Evolutionary conservation across 495 filamentous ascomycete species (phyloP), one percentile per base, ranked within the genome.

Genomic region (Glonium stellatum): DNA sequence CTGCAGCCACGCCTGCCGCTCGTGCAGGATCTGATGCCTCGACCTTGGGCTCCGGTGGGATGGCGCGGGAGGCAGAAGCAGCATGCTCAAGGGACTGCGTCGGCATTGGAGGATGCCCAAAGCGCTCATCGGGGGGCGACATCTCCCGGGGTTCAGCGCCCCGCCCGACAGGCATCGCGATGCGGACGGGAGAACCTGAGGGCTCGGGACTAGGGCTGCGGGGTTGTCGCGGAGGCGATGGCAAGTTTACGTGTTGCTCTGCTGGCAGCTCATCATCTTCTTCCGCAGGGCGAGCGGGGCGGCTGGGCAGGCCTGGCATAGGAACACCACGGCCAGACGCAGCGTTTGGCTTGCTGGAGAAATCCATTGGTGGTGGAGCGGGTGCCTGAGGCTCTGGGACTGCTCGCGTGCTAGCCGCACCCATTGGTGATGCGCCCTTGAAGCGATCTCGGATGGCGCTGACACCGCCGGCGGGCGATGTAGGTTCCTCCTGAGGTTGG

Each of bases 141-240:
- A 78, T 62, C 60, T 84, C 77, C 51, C 82, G 77, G 1, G 81
- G 74, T 39, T 79, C 79, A 8, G 75, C 67, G 47, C 76, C 78
- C 55, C 88, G 85, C 35, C 83, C 78, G 60, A 97, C 87, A 1
- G 93, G 95, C 75, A 95, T 86, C 19, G 90, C 91, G 64, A 97
- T 79, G 42, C 88, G 87, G 60, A 95, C 85, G 11, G 95, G 93
- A 2, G 90, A 92, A 57, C 73, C 61, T 62, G 82, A 70, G 63
- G 80, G 75, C 18, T 70, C 67, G 1, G 85, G 85, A 35, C 80
- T 83, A 37, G 85, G 84, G 51, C 82, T 84, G 31, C 82, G 79
- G 27, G 79, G 78, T 23, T 78, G 77, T 22, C 73, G 76, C 18
- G 80, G 80, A n/a, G 88, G 84, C 15, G 83, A 80, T 15, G 79